Evolutionary conservation across 495 filamentous ascomycete genomes (phyloP), one percentile per base, ranked within the genome.

Genomic region (Saxophila tyrrhenica): DNA sequence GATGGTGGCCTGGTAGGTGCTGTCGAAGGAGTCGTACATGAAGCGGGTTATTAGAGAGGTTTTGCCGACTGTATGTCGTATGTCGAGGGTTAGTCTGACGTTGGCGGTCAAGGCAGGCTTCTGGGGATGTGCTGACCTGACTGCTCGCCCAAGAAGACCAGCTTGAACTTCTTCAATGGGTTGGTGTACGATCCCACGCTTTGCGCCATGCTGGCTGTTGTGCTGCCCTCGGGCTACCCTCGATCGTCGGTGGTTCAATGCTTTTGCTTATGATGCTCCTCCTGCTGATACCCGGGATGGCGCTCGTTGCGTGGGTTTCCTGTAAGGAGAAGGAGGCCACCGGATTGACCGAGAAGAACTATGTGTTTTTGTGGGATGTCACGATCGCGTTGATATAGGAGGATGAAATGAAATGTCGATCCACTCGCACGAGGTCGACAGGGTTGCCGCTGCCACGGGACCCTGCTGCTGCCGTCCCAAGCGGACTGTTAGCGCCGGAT

Each of bases 11-110:
- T 98, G 92, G 72, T 98, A 98, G 80, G 90, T 97, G 74, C 94
- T 95, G 76, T 98, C 94, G 79, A 98, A 98, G 32, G 92, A 95
- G 72, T 98, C 92, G 77, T 98, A 98, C 92, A 98, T 98, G 75
- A 98, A 98, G 54, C 92, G 84, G 51, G 92, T 98, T 68, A 98
- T 98, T 65, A 98, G 73, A 43, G 94, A 97, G 38, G 92, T 98
- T 75, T 98, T 98, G 60, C 92, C 92, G 54, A 98, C 92, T 96
- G n/a, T n/a, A n/a, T n/a, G n/a, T n/a, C n/a, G n/a, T n/a, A 69
- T 51, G 17, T n/a, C n/a, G n/a, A n/a, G n/a, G n/a, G 50, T 47
- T 57, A 65, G 48, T 67, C 19, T 11, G 8, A 38, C 50, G 55
- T 17, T 51, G 55, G 43, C 35, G 13, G 43, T 24, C 29, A 13